Evolutionary conservation across 2,329 filamentous ascomycete genomes (phyloP), one percentile per base, ranked within the genome.

Genomic region (Gnomoniopsis smithogilvyi): DNA sequence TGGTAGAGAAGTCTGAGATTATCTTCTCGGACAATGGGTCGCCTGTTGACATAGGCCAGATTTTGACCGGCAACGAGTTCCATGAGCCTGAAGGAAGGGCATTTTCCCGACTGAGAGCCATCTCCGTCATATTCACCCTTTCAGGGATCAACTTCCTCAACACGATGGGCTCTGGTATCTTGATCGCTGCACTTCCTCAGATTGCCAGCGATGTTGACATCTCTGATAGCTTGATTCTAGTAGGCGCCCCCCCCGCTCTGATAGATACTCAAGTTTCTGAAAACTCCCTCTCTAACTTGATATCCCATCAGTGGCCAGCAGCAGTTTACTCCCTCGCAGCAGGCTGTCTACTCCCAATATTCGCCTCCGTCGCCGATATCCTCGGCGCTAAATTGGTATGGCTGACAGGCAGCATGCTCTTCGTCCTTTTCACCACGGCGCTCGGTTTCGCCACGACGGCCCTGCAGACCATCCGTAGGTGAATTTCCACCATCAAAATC

Each of bases 281-380:
- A 12, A 4, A 26, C 6, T 2, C 17, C n/a, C 12, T 36, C 14
- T 7, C 46, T 38, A 6, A 52, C 8, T 22, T 14, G 4, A 48
- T 11, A 7, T 22, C 3, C 7, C 15, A n/a, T 6, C 8, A 59
- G 56, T 73, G 66, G 66, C 67, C 67, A 8, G 59, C 66, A 4
- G 63, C 65, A 15, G 64, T 67, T 22, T 66, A 66, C 34, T 61
- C 62, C n/a, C 60, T 68, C 3, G 58, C 64, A 4, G 64, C 65
- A 7, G 65, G 64, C 6, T 67, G 64, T 22, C 59, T 62, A 6
- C 65, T 76, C 6, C 69, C 75, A 45, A 65, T 76, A 3, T 71
- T 74, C 50, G 74, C 73, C 11, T 70, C 73, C 0, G 62, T 74
- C 0, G 72, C 72, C 4, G 74, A 76, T 51, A 67, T 74, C 1